Evolutionary conservation across 129 eudicot species (phyloP).

Genomic region (Mikania micrantha): DNA sequence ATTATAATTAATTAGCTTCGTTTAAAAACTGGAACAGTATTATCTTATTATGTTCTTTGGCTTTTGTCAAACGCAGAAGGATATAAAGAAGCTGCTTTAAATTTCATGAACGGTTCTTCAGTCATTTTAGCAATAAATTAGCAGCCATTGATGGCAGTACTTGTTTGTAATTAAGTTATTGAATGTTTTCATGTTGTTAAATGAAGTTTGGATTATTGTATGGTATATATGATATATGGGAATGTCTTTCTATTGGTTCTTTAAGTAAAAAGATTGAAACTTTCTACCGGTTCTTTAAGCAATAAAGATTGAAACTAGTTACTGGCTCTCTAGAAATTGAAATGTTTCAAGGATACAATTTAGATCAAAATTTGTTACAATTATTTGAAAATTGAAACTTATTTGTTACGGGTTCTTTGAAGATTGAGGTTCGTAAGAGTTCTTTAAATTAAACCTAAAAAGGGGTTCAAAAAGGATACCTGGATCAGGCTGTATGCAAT

Average conservation of each 20-base stretch:
- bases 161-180: conserved; percentile 24
- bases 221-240: background rate
- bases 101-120: conserved; percentile 3
- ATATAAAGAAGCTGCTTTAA: conserved; percentile 59
- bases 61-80: conserved; percentile 52
- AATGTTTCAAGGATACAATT: no score
- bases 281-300: no score
- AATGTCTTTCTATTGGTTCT: no score
- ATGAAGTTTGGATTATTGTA: conserved; percentile 8
- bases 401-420: no score
- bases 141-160: conserved; percentile 10
- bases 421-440: background rate
- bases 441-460: background rate
- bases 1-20: no score
- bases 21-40: background rate
- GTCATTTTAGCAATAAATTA: conserved; percentile 24
- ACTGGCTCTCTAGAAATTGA: no score
- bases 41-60: background rate
- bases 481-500: conserved; percentile 72
- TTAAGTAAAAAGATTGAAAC: no score
- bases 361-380: no score
- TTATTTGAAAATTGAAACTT: no score
- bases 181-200: background rate
- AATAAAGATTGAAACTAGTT: no score
- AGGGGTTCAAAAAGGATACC: conserved; percentile 32